Conservation (phyloP, 371 early-diverging fungal species). For the Mortierella sp. region DNA sequence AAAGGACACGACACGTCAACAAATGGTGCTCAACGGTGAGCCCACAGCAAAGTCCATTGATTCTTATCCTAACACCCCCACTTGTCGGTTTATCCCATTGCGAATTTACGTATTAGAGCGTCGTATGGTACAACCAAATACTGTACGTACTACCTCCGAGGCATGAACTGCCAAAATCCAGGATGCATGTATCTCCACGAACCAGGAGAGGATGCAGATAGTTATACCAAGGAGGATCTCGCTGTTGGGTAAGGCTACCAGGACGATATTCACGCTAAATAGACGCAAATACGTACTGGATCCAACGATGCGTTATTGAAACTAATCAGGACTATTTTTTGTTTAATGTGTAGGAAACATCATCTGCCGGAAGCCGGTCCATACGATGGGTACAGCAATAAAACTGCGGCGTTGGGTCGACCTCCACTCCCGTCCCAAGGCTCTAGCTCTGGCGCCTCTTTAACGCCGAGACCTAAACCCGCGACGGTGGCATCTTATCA, state of each 20-base stretch:
- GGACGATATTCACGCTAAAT: not conserved
- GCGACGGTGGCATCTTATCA: conserved; percentile 56
- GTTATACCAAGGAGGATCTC: conserved; percentile 75
- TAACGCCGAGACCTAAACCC: conserved; percentile 49
- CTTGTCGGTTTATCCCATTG: not conserved
- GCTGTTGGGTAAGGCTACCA: conserved; percentile 67
- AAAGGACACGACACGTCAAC: conserved; percentile 1
- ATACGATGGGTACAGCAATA: conserved; percentile 44
- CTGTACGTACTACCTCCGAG: conserved; percentile 94
- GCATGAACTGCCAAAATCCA: conserved; percentile 92
- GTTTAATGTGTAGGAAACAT: conserved; percentile 62
- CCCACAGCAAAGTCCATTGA: not conserved
- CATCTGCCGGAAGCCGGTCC: conserved; percentile 67
- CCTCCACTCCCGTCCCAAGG: conserved; percentile 36
- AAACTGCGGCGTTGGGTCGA: conserved; percentile 35
- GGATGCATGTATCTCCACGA: conserved; percentile 97
- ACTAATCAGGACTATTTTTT: conserved; percentile 60
- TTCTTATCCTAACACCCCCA: not conserved
- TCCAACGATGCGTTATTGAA: conserved; percentile 39
- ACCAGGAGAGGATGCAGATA: conserved; percentile 92
- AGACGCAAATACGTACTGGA: not conserved
- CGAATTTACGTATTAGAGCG: conserved; percentile 62
- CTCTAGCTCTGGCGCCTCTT: conserved; percentile 35
- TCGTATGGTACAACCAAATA: conserved; percentile 98
- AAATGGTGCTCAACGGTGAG: not conserved